These are phyloP conservation scores for Tuber melanosporum DNA, from an alignment of 495 filamentous ascomycete species.

Conservation along the genomic window DNA sequence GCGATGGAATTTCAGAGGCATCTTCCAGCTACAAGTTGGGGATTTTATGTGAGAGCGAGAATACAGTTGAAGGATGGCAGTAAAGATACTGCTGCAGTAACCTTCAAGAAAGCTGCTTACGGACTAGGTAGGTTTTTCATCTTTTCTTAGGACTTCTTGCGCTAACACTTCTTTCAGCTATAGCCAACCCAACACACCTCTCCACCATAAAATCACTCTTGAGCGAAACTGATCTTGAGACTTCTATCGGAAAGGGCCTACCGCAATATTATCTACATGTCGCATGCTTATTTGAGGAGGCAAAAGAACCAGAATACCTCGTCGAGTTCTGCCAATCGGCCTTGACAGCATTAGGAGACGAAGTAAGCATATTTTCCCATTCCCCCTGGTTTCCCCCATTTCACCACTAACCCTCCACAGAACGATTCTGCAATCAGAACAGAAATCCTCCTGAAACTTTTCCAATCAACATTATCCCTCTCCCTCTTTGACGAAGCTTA, in stretches of 20 bases:
- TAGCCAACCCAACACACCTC: slow-evolving; percentile 12
- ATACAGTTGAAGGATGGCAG: slow-evolving; percentile 57
- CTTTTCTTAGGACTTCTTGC: slow-evolving; percentile 13
- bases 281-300: slow-evolving; percentile 69
- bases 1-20: slow-evolving; percentile 71
- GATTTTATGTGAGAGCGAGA: slow-evolving; percentile 79
- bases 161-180: slow-evolving; percentile 22
- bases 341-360: slow-evolving; percentile 45
- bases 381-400: slow-evolving; percentile 40
- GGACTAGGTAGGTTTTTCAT: slow-evolving; percentile 62
- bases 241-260: slow-evolving; percentile 53
- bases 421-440: slow-evolving; percentile 43
- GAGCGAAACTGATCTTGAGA: slow-evolving; percentile 29
- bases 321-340: slow-evolving; percentile 77
- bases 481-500: slow-evolving; percentile 77
- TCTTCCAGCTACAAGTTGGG: slow-evolving; percentile 60
- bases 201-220: slow-evolving; percentile 25
- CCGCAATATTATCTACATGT: slow-evolving; percentile 83
- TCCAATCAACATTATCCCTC: slow-evolving; percentile 68
- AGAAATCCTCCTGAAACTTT: slow-evolving; percentile 74
- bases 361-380: slow-evolving; percentile 45
- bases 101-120: slow-evolving; percentile 77
- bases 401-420: slow-evolving; percentile 11
- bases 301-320: slow-evolving; percentile 66
- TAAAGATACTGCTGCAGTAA: slow-evolving; percentile 58